phyloP scores from a whole-genome alignment of 768 basidiomycete genomes.

The Naganishia friedmannii region DNA sequence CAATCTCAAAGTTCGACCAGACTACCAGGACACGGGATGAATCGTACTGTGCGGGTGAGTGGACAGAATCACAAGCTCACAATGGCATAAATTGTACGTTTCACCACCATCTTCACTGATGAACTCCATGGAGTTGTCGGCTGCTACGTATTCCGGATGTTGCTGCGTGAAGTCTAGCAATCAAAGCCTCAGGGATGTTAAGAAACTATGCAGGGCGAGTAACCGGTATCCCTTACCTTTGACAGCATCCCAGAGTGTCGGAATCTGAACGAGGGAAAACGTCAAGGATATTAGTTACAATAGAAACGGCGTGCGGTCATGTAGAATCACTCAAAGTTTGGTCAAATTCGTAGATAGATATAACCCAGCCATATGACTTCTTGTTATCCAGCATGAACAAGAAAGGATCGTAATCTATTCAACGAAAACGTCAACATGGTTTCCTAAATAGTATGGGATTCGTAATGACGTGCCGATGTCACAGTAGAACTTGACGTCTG shows the following conservation, averaged over 20 bases:
- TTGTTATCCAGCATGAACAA: constrained; percentile 72
- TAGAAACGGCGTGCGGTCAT: too few relatives aligned
- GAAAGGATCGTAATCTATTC: constrained; percentile 69
- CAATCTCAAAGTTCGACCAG: constrained; percentile 92
- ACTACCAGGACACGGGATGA: constrained; percentile 52
- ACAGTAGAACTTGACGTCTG: constrained; percentile 72
- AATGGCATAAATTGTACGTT: constrained; percentile 74
- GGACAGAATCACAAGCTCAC: constrained; percentile 51
- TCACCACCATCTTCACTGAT: constrained; percentile 71
- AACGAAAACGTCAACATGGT: constrained; percentile 18
- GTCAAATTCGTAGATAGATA: constrained; percentile 73
- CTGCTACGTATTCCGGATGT: constrained; percentile 63
- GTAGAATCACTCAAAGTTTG: too few relatives aligned
- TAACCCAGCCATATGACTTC: constrained; percentile 83
- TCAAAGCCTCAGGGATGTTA: not conserved
- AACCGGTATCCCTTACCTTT: constrained; percentile 58
- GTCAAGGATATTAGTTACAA: too few relatives aligned
- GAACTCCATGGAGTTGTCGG: constrained; percentile 69
- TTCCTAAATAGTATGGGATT: not conserved
- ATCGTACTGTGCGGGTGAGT: not conserved
- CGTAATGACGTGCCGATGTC: constrained; percentile 53
- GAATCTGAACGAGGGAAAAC: too few relatives aligned
- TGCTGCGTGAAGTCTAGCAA: constrained; percentile 64
- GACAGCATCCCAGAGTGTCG: constrained; percentile 71
- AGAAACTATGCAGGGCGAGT: not conserved